Conservation (phyloP, 768 basidiomycete genomes). For the Mycena albidolilacea region DNA sequence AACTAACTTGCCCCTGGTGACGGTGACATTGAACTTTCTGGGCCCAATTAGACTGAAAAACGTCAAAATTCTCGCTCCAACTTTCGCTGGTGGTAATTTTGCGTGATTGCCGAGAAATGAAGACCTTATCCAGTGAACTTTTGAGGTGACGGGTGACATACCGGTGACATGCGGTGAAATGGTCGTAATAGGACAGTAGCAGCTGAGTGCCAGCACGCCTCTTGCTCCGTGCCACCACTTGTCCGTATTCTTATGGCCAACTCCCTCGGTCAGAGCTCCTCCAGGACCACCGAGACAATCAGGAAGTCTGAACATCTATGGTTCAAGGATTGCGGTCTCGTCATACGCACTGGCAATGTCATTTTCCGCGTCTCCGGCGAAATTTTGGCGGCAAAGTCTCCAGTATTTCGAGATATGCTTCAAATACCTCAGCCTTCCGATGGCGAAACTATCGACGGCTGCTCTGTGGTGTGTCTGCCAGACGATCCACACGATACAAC, state of each 20-base stretch:
- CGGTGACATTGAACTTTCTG: no score
- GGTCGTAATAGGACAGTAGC: no score
- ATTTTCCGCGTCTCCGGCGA: conserved; percentile 24
- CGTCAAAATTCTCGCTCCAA: no score
- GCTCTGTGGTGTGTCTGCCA: conserved; percentile 15
- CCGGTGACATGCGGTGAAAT: no score
- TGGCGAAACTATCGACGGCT: conserved; percentile 14
- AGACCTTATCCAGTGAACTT: no score
- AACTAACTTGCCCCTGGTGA: no score
- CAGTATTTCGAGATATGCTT: conserved; percentile 23
- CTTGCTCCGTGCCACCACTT: no score
- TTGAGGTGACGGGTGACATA: no score
- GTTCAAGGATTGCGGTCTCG: conserved; percentile 25
- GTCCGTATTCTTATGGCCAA: neutral
- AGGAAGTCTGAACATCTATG: neutral
- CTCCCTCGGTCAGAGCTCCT: neutral
- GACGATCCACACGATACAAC: conserved; percentile 22
- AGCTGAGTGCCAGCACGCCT: no score
- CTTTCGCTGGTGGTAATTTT: no score
- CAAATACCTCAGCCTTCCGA: conserved; percentile 15
- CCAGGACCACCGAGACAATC: neutral
- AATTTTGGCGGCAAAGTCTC: conserved; percentile 23
- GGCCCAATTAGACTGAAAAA: no score
- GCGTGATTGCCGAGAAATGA: no score
- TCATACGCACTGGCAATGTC: conserved; percentile 13